Evolutionary conservation across 2,329 filamentous ascomycete species (phyloP).

Genomic region (Colletotrichum tabaci): DNA sequence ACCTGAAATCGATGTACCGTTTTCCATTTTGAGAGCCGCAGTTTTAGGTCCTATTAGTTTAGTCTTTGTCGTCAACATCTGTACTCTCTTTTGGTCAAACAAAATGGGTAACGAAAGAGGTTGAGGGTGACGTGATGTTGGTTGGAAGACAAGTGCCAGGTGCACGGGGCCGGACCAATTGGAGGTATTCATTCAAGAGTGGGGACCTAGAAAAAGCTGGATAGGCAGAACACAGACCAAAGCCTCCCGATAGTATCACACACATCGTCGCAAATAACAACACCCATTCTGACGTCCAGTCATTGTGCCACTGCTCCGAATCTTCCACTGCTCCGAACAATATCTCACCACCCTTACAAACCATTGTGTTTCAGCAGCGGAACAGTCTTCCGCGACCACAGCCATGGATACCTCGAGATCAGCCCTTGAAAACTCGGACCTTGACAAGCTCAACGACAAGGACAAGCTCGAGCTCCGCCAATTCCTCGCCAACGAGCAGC

Average conservation of each 20-base stretch:
- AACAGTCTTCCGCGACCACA: not conserved
- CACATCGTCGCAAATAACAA: not conserved
- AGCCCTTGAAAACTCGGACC: conserved; percentile 70
- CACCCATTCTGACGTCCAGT: not conserved
- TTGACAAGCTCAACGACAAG: conserved; percentile 81
- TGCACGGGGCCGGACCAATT: not conserved
- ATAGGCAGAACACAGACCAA: not conserved
- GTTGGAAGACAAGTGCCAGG: not conserved
- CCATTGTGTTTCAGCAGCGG: not conserved
- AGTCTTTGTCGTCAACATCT: not conserved
- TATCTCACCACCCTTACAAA: not conserved
- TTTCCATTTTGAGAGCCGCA: no score
- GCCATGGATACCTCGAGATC: conserved; percentile 55
- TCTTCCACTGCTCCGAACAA: not conserved
- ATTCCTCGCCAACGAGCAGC: conserved; percentile 86
- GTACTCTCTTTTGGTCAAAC: not conserved
- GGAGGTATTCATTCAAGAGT: conserved; percentile 8
- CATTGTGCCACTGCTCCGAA: not conserved
- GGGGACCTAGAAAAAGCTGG: conserved; percentile 23
- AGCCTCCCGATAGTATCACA: not conserved
- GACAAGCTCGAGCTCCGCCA: conserved; percentile 92
- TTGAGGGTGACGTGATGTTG: not conserved
- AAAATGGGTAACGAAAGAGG: not conserved
- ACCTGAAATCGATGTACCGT: not conserved
- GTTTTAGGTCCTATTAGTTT: no score